These are phyloP conservation scores for Calocera viscosa DNA, from an alignment of 768 basidiomycete genomes.

Conservation along the genomic window DNA sequence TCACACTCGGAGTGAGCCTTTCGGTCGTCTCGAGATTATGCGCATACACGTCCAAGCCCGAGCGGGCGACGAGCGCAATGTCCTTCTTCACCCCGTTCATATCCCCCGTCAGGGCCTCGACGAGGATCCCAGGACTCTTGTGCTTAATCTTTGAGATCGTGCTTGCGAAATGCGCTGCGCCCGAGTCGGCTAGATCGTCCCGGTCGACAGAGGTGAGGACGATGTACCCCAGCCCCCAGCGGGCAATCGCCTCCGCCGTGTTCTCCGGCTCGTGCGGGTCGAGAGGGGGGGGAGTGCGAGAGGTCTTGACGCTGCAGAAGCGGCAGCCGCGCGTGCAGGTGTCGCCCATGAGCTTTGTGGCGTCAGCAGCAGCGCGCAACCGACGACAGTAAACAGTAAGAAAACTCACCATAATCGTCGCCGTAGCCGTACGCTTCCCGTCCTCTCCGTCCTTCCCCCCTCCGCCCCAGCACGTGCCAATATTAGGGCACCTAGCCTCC, in stretches of 20 bases:
- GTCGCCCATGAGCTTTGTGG: slow-evolving; percentile 84
- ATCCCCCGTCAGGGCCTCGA: slow-evolving; percentile 93
- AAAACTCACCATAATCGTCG: slow-evolving; percentile 84
- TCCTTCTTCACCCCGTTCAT: slow-evolving; percentile 68
- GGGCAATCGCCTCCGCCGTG: slow-evolving; percentile 92
- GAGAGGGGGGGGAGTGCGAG: slow-evolving; percentile 70
- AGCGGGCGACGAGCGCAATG: slow-evolving; percentile 73
- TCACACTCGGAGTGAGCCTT: slow-evolving; percentile 82
- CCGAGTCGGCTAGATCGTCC: slow-evolving; percentile 88
- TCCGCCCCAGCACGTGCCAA: slow-evolving; percentile 99
- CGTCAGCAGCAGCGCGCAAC: neutral
- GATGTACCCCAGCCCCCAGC: slow-evolving; percentile 97
- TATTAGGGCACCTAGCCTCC: slow-evolving; percentile 96
- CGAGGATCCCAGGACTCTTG: slow-evolving; percentile 92
- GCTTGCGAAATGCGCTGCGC: slow-evolving; percentile 86
- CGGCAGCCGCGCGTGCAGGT: slow-evolving; percentile 96
- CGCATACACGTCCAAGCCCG: slow-evolving; percentile 93
- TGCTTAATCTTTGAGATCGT: slow-evolving; percentile 92
- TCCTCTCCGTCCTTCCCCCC: slow-evolving; percentile 52
- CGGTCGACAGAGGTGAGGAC: slow-evolving; percentile 94
- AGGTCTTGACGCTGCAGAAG: slow-evolving; percentile 96
- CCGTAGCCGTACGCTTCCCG: slow-evolving; percentile 74
- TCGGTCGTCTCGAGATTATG: slow-evolving; percentile 98
- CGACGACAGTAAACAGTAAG: neutral
- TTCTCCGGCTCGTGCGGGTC: slow-evolving; percentile 96